These are phyloP conservation scores for Phoma sp. DNA, from an alignment of 2,329 filamentous ascomycete species.

Conservation along the genomic window DNA sequence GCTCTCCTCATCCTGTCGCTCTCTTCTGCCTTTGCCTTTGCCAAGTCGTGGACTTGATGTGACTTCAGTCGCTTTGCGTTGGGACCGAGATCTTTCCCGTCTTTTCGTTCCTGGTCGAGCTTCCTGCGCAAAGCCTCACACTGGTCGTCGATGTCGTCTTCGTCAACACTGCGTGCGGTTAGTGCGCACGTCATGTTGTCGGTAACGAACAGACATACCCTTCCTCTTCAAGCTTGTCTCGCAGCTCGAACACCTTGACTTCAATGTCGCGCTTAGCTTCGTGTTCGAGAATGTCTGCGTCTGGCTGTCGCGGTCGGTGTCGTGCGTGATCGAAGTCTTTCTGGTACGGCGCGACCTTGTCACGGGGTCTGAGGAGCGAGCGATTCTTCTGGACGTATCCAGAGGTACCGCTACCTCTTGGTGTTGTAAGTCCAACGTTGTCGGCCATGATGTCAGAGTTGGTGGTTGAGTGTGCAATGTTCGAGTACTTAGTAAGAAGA, in stretches of 20 bases:
- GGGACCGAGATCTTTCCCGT: slow-evolving; percentile 44
- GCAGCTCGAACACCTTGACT: slow-evolving; percentile 88
- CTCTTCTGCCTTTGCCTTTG: slow-evolving; percentile 94
- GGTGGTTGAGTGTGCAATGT: background rate
- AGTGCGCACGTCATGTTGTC: slow-evolving; percentile 5
- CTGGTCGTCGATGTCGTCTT: slow-evolving; percentile 86
- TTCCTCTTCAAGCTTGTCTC: slow-evolving; percentile 91
- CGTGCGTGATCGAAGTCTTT: slow-evolving; percentile 72
- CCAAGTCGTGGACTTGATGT: slow-evolving; percentile 95
- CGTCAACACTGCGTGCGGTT: slow-evolving; percentile 66
- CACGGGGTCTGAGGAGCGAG: slow-evolving; percentile 84
- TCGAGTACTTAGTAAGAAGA: background rate
- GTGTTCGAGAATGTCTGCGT: slow-evolving; percentile 92
- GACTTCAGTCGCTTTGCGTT: slow-evolving; percentile 72
- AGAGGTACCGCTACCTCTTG: slow-evolving; percentile 92
- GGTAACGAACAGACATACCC: slow-evolving; percentile 60
- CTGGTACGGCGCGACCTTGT: slow-evolving; percentile 78
- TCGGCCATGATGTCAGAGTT: slow-evolving; percentile 73
- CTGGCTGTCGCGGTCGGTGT: slow-evolving; percentile 82
- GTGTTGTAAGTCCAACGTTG: slow-evolving; percentile 94
- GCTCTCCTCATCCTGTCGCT: slow-evolving; percentile 86
- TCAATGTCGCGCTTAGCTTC: slow-evolving; percentile 90
- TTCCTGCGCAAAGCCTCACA: slow-evolving; percentile 71
- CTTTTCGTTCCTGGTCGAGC: slow-evolving; percentile 58
- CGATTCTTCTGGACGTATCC: slow-evolving; percentile 97